Percentiles rank a stretch among this genome's conserved stretches.
phyloP scores from a whole-genome alignment of 2,329 filamentous ascomycete species.

The Nannizzia gypsea region DNA sequence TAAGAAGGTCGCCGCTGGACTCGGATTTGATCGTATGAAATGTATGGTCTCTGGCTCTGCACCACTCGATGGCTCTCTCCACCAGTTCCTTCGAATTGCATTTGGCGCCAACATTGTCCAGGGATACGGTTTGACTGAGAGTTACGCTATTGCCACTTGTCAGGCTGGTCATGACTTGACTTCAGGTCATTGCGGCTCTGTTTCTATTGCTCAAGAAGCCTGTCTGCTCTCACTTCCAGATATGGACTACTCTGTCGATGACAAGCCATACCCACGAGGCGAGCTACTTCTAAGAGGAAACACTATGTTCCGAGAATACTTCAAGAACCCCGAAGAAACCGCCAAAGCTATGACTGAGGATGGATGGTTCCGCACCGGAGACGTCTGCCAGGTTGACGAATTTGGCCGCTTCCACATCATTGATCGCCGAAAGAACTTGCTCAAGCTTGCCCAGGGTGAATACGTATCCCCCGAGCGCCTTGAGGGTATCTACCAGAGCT shows the following conservation, averaged over 20 bases:
- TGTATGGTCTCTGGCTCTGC: conserved; percentile 80
- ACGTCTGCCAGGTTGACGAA: conserved; percentile 76
- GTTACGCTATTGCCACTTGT: conserved; percentile 63
- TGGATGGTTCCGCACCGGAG: conserved; percentile 95
- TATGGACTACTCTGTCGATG: conserved; percentile 79
- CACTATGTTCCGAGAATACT: conserved; percentile 76
- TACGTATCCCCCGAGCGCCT: conserved; percentile 96
- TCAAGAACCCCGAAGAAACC: conserved; percentile 81
- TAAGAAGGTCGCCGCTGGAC: conserved; percentile 68
- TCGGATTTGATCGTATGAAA: conserved; percentile 63
- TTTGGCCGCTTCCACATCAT: conserved; percentile 83
- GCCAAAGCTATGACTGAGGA: conserved; percentile 68
- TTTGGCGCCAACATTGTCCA: conserved; percentile 70
- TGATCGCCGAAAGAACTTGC: conserved; percentile 96
- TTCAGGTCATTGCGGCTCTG: conserved; percentile 68
- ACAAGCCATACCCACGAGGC: conserved; percentile 81
- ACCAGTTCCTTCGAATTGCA: conserved; percentile 76
- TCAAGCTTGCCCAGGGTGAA: conserved; percentile 94
- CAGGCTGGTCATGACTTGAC: conserved; percentile 62
- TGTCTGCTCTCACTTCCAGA: conserved; percentile 82
- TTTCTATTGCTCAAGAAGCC: conserved; percentile 56
- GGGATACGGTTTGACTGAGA: conserved; percentile 90
- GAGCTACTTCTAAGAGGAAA: conserved; percentile 76
- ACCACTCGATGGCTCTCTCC: conserved; percentile 76
- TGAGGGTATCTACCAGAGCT: conserved; percentile 85